Evolutionary conservation across 176 grass and related monocot genomes (phyloP).

Genomic region (Cenchrus purpureus): DNA sequence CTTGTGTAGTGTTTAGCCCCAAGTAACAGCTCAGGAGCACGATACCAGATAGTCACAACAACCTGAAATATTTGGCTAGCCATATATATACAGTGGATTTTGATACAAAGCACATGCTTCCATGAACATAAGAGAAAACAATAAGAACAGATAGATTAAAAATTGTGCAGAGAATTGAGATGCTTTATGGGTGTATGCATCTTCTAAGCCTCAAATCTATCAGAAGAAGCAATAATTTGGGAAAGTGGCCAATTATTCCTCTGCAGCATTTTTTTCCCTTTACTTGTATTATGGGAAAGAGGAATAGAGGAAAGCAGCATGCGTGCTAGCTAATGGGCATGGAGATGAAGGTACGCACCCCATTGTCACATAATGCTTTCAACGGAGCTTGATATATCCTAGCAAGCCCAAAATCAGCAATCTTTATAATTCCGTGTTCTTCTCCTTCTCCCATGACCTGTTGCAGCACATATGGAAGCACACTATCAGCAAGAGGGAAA

Average conservation of each 20-base stretch:
- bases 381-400: conserved; percentile 99
- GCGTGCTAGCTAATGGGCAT: background rate
- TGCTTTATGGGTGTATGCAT: background rate
- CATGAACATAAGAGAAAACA: background rate
- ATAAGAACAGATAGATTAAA: conserved; percentile 7
- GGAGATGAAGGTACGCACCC: conserved; percentile 51
- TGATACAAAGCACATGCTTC: conserved; percentile 10
- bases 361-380: conserved; percentile 96
- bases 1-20: conserved; percentile 98
- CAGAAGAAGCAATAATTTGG: conserved; percentile 6
- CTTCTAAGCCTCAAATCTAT: conserved; percentile 16
- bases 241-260: conserved; percentile 29
- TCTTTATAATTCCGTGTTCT: conserved; percentile 96
- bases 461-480: conserved; percentile 13
- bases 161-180: background rate
- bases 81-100: background rate
- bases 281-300: conserved; percentile 14
- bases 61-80: conserved; percentile 60
- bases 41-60: conserved; percentile 99
- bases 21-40: conserved; percentile 90
- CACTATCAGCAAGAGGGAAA: conserved; percentile 15
- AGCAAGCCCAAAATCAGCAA: conserved; percentile 98
- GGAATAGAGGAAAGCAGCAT: background rate
- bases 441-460: conserved; percentile 99
- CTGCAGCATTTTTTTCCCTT: conserved; percentile 17